Base-by-base conservation (phyloP, 2,329 filamentous ascomycete genomes). In the Ophiocordyceps camponoti-saundersi region DNA sequence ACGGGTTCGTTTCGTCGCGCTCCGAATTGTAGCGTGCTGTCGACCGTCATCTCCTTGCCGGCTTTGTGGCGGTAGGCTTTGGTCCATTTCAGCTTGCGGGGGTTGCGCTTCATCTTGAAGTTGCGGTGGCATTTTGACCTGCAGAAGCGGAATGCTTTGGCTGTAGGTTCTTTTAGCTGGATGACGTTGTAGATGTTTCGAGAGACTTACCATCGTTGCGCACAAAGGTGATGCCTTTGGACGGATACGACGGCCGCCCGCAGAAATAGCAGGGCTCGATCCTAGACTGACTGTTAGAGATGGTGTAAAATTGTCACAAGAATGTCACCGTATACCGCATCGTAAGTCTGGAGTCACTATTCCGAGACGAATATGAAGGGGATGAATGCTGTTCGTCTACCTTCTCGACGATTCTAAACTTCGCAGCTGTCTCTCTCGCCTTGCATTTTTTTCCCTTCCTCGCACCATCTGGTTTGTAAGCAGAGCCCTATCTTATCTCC, bases 71-170 rank as follows among this genome's bases (percentile, higher is more conserved):
- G 83, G 75, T 89, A 90, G 46, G 86, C 80, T 73, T 95, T 95
- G 52, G 90, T 95, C 92, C 90, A 95, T 67, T 88, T 92, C 57
- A 96, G 78, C 67, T 95, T 95, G 63, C 90, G 81, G 34, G 90
- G 89, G 69, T 96, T 95, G 55, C 92, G 82, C 83, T 95, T 95
- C 86, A 94, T 94, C 70, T 93, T 92, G 78, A 93, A 94, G 65
- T 80, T 82, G 58, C 70, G 70, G 62, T 75, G 74, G 63, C 75
- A 78, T 64, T 78, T 74, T 56, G 65, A 71, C 48, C 71, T 65
- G 60, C 75, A 80, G 64, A 80, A 80, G 48, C 75, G 65, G 56
- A 79, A 79, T 42, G 66, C 59, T 58, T 70, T 66, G 51, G 65
- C 67, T 60, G 41, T 22, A 6, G 6, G 3, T 20, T 7, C 3